Evolutionary conservation across 129 eudicot genomes (phyloP).

Genomic region (Heracleum sosnowskyi): DNA sequence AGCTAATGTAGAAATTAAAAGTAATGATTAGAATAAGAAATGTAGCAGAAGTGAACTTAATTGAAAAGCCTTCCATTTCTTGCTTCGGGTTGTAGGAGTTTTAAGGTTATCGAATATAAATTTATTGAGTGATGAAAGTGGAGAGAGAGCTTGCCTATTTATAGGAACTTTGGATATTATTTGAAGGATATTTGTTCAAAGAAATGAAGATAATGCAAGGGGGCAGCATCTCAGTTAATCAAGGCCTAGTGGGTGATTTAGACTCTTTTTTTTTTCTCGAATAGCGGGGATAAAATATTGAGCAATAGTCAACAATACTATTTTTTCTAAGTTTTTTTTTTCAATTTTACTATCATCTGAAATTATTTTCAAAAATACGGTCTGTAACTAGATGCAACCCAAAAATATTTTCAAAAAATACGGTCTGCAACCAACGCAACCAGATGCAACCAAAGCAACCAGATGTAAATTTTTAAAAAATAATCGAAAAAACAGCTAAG

Average conservation of each 20-base stretch:
- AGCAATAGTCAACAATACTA: no score
- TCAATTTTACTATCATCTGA: no score
- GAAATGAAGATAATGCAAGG: neutral
- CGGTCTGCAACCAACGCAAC: no score
- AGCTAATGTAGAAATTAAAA: neutral
- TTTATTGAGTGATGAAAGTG: constrained; percentile 4
- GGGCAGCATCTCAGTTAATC: neutral
- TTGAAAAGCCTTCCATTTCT: neutral
- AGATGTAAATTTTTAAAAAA: no score
- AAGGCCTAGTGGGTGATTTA: neutral
- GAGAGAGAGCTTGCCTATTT: constrained; percentile 5
- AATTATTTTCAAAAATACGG: no score
- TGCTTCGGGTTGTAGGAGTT: neutral
- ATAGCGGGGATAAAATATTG: no score
- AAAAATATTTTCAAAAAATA: no score
- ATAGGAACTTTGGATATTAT: neutral
- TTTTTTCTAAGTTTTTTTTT: no score
- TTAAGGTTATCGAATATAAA: neutral
- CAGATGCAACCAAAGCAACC: no score
- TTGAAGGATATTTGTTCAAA: neutral
- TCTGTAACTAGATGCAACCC: no score
- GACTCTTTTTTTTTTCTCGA: neutral
- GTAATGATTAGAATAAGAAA: neutral
- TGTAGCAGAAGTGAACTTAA: neutral
- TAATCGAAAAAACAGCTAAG: no score